Evolutionary conservation across 495 filamentous ascomycete genomes (phyloP), one percentile per base, ranked within the genome.

Genomic region (Echria macrotheca): DNA sequence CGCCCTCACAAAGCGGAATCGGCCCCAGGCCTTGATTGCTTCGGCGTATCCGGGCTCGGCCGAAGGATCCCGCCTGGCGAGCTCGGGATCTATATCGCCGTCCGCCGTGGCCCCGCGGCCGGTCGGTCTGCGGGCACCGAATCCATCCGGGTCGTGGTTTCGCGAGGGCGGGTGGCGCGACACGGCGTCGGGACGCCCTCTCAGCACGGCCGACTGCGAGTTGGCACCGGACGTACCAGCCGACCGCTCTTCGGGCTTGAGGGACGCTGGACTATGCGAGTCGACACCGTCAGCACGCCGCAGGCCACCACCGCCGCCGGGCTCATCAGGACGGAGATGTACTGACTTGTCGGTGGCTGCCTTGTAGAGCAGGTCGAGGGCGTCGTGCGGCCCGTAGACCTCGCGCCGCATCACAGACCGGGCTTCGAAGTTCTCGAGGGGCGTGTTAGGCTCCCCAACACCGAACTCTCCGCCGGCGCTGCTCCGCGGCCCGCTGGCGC

Each of bases 1-100:
- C 6, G 88, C 89, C 42, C 88, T 84, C 15, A 97, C 91, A 64
- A 97, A 96, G 47, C 90, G 81, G 58, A 94, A 83, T 54, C 87
- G 78, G 8, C 85, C 83, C 93, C 93, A 98, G 8, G 87, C 86
- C 56, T 82, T 84, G 44, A 96, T 62, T 5, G 89, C 88, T 51
- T 87, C 82, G 26, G 71, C 63, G 51, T 78, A 77, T n/a, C 76
- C 76, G 6, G 67, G 70, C 25, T 78, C 76, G 28, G 48, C 17
- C 2, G 58, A 53, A 9, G 49, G 51, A n/a, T 66, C 66, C 10
- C 58, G 60, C 28, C 58, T 60, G 12, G 45, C 59, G 15, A 70
- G 54, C 46, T 66, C 66, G 17, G 67, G 67, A 40, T 70, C 67
- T 24, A 70, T 68, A 17, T 61, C 44, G 33, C 63, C 61, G 8